phyloP scores from a whole-genome alignment of 495 filamentous ascomycete species.

The Penicillium cosmopolitanum region DNA sequence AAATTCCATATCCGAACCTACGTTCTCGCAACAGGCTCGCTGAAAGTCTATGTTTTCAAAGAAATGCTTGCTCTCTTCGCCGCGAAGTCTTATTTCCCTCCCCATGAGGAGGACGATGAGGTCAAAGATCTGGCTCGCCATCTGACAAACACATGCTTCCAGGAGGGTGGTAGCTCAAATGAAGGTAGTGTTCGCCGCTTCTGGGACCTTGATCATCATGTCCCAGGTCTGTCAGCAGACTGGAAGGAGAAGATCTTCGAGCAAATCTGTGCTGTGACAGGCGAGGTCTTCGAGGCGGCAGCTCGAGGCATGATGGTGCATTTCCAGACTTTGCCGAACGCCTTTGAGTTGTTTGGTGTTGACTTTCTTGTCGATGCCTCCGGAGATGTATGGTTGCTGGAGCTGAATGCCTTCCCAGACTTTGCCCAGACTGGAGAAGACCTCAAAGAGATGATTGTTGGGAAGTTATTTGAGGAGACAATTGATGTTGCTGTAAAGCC shows the following conservation, averaged over 20 bases:
- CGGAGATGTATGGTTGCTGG: constrained; percentile 72
- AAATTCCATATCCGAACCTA: constrained; percentile 98
- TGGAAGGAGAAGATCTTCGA: constrained; percentile 66
- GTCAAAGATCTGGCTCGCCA: constrained; percentile 65
- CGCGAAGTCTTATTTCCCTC: constrained; percentile 61
- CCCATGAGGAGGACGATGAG: constrained; percentile 49
- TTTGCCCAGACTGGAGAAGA: constrained; percentile 86
- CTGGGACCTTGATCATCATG: constrained; percentile 62
- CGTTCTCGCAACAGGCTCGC: constrained; percentile 74
- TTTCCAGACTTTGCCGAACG: constrained; percentile 86
- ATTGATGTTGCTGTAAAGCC: constrained; percentile 66
- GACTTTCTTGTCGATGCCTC: constrained; percentile 81
- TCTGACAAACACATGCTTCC: constrained; percentile 95
- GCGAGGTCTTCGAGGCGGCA: constrained; percentile 82
- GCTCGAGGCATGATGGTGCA: constrained; percentile 80
- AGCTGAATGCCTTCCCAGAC: constrained; percentile 97
- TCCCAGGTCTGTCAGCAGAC: constrained; percentile 36
- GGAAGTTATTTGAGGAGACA: constrained; percentile 73
- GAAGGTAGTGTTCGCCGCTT: constrained; percentile 69
- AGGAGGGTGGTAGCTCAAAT: constrained; percentile 56
- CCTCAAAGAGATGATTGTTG: constrained; percentile 64
- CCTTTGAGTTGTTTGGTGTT: constrained; percentile 89
- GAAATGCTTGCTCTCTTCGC: constrained; percentile 94
- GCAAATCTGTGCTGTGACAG: constrained; percentile 75
- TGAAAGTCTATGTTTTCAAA: constrained; percentile 84